Conservation (phyloP, 2,329 filamentous ascomycete genomes). For the Emydomyces testavorans region DNA sequence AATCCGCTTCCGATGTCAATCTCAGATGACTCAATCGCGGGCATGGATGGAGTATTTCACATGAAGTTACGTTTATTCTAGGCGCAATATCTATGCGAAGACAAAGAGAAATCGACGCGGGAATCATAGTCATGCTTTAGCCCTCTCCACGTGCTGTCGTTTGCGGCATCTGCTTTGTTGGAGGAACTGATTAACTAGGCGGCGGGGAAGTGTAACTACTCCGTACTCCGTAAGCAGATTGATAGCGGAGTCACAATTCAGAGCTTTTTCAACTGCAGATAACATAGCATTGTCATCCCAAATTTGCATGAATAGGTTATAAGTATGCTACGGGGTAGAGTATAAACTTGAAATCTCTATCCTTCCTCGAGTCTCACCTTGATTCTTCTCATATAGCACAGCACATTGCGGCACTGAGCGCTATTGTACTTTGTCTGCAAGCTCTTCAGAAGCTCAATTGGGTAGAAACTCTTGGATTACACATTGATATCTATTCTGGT, state of each 20-base stretch:
- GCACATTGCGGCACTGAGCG: not conserved
- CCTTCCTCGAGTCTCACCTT: not conserved
- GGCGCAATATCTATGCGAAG: too few relatives aligned
- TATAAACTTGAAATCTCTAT: too few relatives aligned
- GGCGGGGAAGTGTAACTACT: slow-evolving; percentile 7
- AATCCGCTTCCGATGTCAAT: not conserved
- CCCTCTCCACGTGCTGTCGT: slow-evolving; percentile 5
- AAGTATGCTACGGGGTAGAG: too few relatives aligned
- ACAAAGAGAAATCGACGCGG: too few relatives aligned
- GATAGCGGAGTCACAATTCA: slow-evolving; percentile 6
- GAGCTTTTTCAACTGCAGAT: not conserved
- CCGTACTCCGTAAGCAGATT: not conserved
- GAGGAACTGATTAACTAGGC: not conserved
- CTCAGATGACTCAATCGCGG: slow-evolving; percentile 2
- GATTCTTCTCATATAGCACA: not conserved
- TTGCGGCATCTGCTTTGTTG: slow-evolving; percentile 6
- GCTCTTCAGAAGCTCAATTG: too few relatives aligned
- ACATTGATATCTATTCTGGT: not conserved
- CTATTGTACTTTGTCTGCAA: too few relatives aligned
- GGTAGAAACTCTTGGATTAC: not conserved
- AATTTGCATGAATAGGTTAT: too few relatives aligned
- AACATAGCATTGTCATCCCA: not conserved
- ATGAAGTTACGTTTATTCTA: too few relatives aligned
- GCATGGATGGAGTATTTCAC: not conserved
- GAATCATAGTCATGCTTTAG: too few relatives aligned